Base-by-base conservation (phyloP, 768 basidiomycete species). In the Hemileccinum impolitum region DNA sequence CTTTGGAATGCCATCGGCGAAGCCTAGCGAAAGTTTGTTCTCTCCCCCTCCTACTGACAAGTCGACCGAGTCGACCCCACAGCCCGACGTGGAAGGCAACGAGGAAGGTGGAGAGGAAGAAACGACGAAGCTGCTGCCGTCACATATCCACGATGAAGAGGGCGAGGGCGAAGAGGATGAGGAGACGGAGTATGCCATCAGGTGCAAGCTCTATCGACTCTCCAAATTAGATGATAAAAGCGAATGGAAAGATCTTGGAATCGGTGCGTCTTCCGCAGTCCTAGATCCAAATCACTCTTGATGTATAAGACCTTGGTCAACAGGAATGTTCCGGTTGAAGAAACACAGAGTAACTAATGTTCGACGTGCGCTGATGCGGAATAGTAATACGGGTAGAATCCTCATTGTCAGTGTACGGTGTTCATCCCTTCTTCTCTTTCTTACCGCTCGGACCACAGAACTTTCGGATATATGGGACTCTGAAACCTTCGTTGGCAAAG, bases 131-230 rank as follows among this genome's bases (percentile, higher is more conserved):
- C 11, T 60, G 4, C 23, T 65, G 2, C 56, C 63, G 17, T 57
- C 51, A 10, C 55, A 50, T n/a, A 66, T 69, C 47, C 80, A 85
- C 53, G 87, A 87, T 54, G 72, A 72, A 45, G 87, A 87, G 51
- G 88, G 90, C 11, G 84, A 84, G 58, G 90, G 90, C 25, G 90
- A 92, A 68, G 86, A 92, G 62, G 76, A 84, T 35, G 90, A 92
- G 60, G 81, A 81, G 51, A 90, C 86, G 4, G 68, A 69, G 25
- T 75, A 86, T 63, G 67, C 71, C 39, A 72, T 80, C 41, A 80
- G 74, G 63, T 67, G 79, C 41, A 90, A 86, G 63, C 81, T 82
- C 21, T 88, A 72, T 61, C 78, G 76, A 60, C 58, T 90, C 61
- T 69, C 68, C 51, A 82, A 79, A 65, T 70, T 73, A 12, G 76